Base-by-base conservation (phyloP, 2,329 filamentous ascomycete species). In the Grosmannia penicillata region DNA sequence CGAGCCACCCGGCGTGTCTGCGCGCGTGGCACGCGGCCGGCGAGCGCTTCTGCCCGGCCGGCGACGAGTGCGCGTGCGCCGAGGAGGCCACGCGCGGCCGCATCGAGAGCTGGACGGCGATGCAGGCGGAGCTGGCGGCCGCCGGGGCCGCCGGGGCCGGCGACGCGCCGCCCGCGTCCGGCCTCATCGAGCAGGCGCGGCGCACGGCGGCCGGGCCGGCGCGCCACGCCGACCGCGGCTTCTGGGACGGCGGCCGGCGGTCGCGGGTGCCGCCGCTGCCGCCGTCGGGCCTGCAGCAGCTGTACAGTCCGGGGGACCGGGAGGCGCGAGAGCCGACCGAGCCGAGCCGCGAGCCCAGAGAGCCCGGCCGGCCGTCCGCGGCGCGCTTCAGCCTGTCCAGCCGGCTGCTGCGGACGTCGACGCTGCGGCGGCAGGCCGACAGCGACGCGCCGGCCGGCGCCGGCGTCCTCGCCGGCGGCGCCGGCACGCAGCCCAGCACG, bases 51-150 rank as follows among this genome's bases (percentile, higher is more conserved):
- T 80, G 75, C 40, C 72, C 75, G 0, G 74, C 72, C 0, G 75
- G 74, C 2, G 75, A 78, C 48, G 75, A 78, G 50, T 80, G 75
- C 49, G 61, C 70, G 42, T 80, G 75, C 47, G 61, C 68, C 0
- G 61, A 68, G 13, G 68, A 76, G 44, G 72, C 74, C 1, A 61
- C 59, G 40, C 63, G 59, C 33, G 73, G 71, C 1, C 61, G 72
- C 29, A 66, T 78, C 8, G 75, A 78, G 52, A 72, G 69, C 17
- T 76, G 74, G 69, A 65, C 67, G 0, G 72, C 70, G 4, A 61
- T 72, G 54, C 62, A 65, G 51, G 64, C 61, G 1, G 59, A 62
- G 14, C 45, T 61, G 23, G 32, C 19, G 15, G 38, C 25, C 1
- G 9, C 13, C 14, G 18, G 8, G 23, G 22, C 26, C 17, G 11